Conservation (phyloP, 2,329 filamentous ascomycete species). For the Leptosphaerulina australis region DNA sequence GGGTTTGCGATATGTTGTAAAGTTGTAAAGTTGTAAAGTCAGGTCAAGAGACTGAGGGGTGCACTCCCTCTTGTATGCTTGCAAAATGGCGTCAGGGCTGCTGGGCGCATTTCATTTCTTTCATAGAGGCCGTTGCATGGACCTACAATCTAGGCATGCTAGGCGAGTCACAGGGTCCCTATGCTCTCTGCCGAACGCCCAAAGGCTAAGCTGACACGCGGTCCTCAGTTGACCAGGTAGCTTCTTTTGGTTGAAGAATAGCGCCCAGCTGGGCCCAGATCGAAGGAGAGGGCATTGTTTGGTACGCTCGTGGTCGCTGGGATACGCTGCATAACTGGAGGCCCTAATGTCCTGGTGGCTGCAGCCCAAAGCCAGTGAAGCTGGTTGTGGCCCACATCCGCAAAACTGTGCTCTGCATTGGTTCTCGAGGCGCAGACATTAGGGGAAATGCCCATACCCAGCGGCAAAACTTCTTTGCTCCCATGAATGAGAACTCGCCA, state of each 20-base stretch:
- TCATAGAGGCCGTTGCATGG: constrained; percentile 29
- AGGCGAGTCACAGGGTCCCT: constrained; percentile 33
- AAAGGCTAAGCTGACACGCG: constrained; percentile 41
- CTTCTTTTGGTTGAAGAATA: constrained; percentile 27
- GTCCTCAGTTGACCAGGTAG: constrained; percentile 25
- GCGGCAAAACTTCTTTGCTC: background rate
- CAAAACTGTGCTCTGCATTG: constrained; percentile 13
- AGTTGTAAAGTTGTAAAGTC: background rate
- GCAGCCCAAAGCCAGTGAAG: constrained; percentile 19
- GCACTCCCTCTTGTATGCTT: constrained; percentile 35
- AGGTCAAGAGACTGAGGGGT: constrained; percentile 21
- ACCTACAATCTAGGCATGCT: constrained; percentile 33
- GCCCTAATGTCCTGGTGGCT: constrained; percentile 27
- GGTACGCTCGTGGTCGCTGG: constrained; percentile 25
- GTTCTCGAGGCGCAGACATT: constrained; percentile 18
- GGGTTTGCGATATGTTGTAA: background rate
- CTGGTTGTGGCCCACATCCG: constrained; percentile 12
- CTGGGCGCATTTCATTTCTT: constrained; percentile 26
- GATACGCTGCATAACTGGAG: constrained; percentile 26
- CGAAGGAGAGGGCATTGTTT: constrained; percentile 17
- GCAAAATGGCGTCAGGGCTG: constrained; percentile 23
- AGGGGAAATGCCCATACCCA: background rate
- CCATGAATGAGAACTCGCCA: background rate
- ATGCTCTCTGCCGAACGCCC: constrained; percentile 28
- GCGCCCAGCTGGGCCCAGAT: constrained; percentile 27